phyloP scores from a whole-genome alignment of 495 filamentous ascomycete genomes.

The Neurospora sp. region DNA sequence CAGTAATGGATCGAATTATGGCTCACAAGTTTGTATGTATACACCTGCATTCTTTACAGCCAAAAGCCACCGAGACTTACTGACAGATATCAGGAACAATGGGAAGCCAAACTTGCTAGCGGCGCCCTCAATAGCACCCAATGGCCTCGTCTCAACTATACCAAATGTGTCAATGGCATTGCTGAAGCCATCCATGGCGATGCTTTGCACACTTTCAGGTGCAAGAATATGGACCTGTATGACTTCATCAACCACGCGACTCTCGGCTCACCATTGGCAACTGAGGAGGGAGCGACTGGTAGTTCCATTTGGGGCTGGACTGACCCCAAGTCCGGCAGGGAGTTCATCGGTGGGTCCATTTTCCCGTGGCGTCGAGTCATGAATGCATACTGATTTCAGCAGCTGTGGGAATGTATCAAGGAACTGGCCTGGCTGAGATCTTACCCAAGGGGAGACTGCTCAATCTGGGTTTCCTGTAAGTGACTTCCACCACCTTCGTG shows the following conservation, averaged over 20 bases:
- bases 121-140: not conserved
- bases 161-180: constrained; percentile 34
- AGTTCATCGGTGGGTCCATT: not conserved
- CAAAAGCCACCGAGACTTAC: not conserved
- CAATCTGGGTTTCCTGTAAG: constrained; percentile 39
- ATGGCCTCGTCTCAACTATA: not conserved
- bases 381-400: not conserved
- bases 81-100: not conserved
- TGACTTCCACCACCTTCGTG: not conserved
- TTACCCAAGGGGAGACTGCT: constrained; percentile 30
- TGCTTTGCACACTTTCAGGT: constrained; percentile 34
- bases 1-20: constrained; percentile 7
- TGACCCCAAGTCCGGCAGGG: not conserved
- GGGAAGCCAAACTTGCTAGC: constrained; percentile 1
- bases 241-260: constrained; percentile 28
- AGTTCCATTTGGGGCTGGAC: constrained; percentile 2
- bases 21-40: not conserved
- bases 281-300: constrained; percentile 30
- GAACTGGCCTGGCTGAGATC: constrained; percentile 41
- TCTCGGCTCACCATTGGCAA: constrained; percentile 29
- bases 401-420: not conserved
- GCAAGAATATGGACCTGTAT: constrained; percentile 41
- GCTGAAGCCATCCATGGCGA: constrained; percentile 28
- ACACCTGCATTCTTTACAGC: not conserved
- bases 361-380: not conserved